These are phyloP conservation scores for Mycena latifolia DNA, from an alignment of 768 basidiomycete genomes.

Conservation along the genomic window DNA sequence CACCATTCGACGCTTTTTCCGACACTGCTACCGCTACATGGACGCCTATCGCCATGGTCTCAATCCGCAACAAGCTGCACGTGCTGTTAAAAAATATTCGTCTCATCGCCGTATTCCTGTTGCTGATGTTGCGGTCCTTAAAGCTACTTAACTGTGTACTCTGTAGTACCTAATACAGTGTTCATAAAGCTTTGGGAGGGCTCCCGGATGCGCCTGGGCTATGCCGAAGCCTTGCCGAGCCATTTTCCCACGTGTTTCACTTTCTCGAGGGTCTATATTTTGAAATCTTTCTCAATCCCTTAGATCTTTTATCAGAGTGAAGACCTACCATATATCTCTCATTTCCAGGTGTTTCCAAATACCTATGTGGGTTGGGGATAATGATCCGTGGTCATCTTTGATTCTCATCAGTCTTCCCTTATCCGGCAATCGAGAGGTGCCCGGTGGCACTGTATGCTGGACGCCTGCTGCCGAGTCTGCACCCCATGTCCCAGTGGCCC, in stretches of 20 bases:
- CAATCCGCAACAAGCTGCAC: slow-evolving; percentile 37
- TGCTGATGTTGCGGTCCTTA: slow-evolving; percentile 13
- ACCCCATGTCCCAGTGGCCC: too few relatives aligned
- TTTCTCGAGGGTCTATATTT: slow-evolving; percentile 10
- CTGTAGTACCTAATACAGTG: background rate
- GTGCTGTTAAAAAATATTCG: slow-evolving; percentile 41
- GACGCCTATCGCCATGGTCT: slow-evolving; percentile 40
- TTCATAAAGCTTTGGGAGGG: background rate
- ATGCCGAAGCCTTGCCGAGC: slow-evolving; percentile 11
- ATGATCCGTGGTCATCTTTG: slow-evolving; percentile 24
- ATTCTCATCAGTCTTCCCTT: background rate
- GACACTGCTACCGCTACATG: slow-evolving; percentile 39
- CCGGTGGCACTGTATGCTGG: too few relatives aligned
- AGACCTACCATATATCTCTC: slow-evolving; percentile 11
- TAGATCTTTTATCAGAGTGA: slow-evolving; percentile 15
- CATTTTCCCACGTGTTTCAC: slow-evolving; percentile 24
- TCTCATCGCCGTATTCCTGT: slow-evolving; percentile 40
- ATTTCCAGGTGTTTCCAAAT: slow-evolving; percentile 4
- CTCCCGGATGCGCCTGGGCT: background rate
- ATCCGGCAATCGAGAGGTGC: slow-evolving; percentile 23
- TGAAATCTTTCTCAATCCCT: slow-evolving; percentile 18
- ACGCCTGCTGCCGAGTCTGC: too few relatives aligned
- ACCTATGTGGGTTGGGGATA: background rate
- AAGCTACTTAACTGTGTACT: slow-evolving; percentile 1
- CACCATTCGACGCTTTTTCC: slow-evolving; percentile 38